phyloP scores from a whole-genome alignment of 2,329 filamentous ascomycete genomes.

The Fonsecaea monophora region DNA sequence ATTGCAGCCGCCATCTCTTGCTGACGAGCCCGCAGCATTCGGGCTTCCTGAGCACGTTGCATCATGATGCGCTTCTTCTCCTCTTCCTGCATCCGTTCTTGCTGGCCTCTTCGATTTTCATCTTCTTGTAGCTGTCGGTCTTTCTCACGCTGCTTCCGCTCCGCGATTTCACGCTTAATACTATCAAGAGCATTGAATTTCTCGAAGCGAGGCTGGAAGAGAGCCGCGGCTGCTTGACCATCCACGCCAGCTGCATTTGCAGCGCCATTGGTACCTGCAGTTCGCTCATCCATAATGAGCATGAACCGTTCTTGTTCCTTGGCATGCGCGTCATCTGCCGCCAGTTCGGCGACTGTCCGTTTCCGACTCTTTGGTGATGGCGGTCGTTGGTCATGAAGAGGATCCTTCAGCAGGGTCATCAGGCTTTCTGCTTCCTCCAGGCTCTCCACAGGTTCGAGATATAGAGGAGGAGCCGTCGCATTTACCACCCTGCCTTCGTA shows the following conservation, averaged over 20 bases:
- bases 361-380: slow-evolving; percentile 89
- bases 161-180: slow-evolving; percentile 77
- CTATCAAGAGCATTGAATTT: slow-evolving; percentile 89
- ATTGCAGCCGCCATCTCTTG: slow-evolving; percentile 50
- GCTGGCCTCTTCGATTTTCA: slow-evolving; percentile 54
- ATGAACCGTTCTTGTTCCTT: slow-evolving; percentile 90
- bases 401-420: slow-evolving; percentile 74
- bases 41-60: slow-evolving; percentile 43
- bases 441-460: slow-evolving; percentile 76
- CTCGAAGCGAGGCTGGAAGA: slow-evolving; percentile 86
- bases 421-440: slow-evolving; percentile 73
- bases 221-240: slow-evolving; percentile 71
- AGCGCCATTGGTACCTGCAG: slow-evolving; percentile 64
- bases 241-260: slow-evolving; percentile 71
- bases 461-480: slow-evolving; percentile 74
- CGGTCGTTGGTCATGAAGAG: slow-evolving; percentile 75
- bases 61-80: slow-evolving; percentile 55
- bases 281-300: slow-evolving; percentile 86
- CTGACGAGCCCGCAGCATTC: slow-evolving; percentile 42
- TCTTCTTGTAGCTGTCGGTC: slow-evolving; percentile 59
- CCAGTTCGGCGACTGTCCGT: slow-evolving; percentile 91
- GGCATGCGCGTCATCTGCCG: slow-evolving; percentile 89
- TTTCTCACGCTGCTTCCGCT: slow-evolving; percentile 63
- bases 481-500: slow-evolving; percentile 79
- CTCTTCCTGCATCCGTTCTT: slow-evolving; percentile 57